These are phyloP conservation scores for Neurospora cerealis DNA, from an alignment of 495 filamentous ascomycete genomes.

Conservation along the genomic window DNA sequence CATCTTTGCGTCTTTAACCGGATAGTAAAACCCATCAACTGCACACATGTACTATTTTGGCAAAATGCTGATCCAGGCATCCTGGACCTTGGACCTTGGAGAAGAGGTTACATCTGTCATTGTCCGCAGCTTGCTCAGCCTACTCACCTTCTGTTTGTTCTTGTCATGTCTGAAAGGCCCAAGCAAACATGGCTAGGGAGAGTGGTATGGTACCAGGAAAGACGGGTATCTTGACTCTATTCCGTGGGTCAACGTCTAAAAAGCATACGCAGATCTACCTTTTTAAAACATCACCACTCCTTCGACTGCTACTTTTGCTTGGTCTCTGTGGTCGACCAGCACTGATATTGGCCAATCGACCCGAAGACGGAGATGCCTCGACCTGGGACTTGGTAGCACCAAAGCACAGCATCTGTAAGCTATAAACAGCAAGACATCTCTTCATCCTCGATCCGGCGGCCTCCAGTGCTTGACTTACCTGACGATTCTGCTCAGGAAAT, in stretches of 20 bases:
- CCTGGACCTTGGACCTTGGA: conserved; percentile 2
- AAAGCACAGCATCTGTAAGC: not conserved
- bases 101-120: conserved; percentile 2
- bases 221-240: not conserved
- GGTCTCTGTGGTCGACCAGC: not conserved
- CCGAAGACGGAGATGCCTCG: not conserved
- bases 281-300: not conserved
- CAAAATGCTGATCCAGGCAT: conserved; percentile 17
- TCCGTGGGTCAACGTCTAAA: not conserved
- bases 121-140: not conserved
- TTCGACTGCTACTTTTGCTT: not conserved
- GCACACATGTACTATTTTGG: conserved; percentile 17
- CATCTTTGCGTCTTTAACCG: conserved; percentile 15
- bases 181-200: not conserved
- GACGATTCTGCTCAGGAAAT: not conserved
- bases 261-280: not conserved
- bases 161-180: not conserved
- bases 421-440: not conserved
- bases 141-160: conserved; percentile 1
- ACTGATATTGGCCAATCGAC: not conserved
- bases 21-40: conserved; percentile 14
- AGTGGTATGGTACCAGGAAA: not conserved
- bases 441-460: not conserved
- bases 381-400: not conserved
- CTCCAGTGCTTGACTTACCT: not conserved